Percentiles rank a stretch among this genome's conserved stretches.
phyloP scores from a whole-genome alignment of 1,284 basidiomycete genomes.

The Pseudozyma thailandica region DNA sequence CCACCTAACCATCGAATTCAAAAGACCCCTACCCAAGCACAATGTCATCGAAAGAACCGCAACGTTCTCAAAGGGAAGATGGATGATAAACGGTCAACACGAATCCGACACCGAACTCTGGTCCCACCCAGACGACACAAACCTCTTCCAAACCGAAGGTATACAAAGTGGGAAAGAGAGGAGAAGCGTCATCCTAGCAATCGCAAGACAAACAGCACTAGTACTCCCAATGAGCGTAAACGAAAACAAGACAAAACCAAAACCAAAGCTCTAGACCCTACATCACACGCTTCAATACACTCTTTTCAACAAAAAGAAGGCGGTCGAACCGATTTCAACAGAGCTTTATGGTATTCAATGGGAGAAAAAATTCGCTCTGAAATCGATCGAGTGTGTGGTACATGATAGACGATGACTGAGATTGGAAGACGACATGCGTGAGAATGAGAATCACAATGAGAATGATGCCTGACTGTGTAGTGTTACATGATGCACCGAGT shows the following conservation, averaged over 20 bases:
- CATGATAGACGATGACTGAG: too few relatives aligned
- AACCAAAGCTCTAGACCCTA: slow-evolving; percentile 10
- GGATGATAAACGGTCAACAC: slow-evolving; percentile 50
- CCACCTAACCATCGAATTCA: slow-evolving; percentile 51
- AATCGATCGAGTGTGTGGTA: too few relatives aligned
- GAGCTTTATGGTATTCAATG: too few relatives aligned
- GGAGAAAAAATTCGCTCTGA: too few relatives aligned
- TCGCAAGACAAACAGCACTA: slow-evolving; percentile 42
- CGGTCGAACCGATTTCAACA: too few relatives aligned
- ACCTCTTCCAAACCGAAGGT: too few relatives aligned
- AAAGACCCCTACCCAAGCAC: slow-evolving; percentile 16
- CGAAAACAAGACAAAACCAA: slow-evolving; percentile 31
- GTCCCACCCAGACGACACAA: slow-evolving; percentile 33
- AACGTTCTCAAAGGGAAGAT: slow-evolving; percentile 18
- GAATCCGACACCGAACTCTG: slow-evolving; percentile 45
- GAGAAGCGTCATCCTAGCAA: slow-evolving; percentile 28
- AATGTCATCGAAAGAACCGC: slow-evolving; percentile 9
- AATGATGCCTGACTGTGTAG: too few relatives aligned
- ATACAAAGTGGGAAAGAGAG: background rate
- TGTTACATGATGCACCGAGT: too few relatives aligned
- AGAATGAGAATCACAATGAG: too few relatives aligned
- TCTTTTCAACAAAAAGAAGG: background rate
- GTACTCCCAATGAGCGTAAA: slow-evolving; percentile 39
- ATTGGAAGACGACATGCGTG: too few relatives aligned
- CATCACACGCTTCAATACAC: background rate